A percentile compares a stretch with the other conserved stretches of the same genome.
Evolutionary conservation across 768 basidiomycete species (phyloP).

Genomic region (Amanita polypyramis): DNA sequence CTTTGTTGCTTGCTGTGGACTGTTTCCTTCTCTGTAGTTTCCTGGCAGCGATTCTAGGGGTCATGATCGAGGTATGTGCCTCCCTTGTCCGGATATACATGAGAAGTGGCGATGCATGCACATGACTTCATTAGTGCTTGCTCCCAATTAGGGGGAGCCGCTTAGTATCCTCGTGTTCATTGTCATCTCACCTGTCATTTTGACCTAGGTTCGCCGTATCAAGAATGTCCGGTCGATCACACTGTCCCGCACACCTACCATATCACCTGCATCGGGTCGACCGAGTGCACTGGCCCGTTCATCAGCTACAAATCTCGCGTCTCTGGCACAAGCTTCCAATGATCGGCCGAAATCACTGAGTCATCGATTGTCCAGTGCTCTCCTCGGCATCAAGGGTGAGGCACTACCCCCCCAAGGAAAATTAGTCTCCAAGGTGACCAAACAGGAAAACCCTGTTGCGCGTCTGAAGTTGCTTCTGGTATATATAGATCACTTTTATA

Average conservation of each 20-base stretch:
- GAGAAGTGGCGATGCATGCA: constrained; percentile 4
- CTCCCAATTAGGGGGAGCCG: background rate
- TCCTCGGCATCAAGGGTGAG: constrained; percentile 29
- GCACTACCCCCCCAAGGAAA: constrained; percentile 20
- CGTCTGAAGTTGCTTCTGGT: constrained; percentile 83
- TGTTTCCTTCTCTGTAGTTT: constrained; percentile 86
- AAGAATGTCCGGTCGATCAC: constrained; percentile 43
- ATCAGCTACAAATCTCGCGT: constrained; percentile 14
- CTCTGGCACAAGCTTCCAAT: background rate
- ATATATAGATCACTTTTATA: constrained; percentile 18
- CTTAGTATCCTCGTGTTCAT: background rate
- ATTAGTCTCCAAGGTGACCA: constrained; percentile 21
- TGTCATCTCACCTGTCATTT: constrained; percentile 2
- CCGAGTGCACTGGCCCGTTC: constrained; percentile 24
- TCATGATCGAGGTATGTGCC: constrained; percentile 84
- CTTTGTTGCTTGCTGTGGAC: constrained; percentile 77
- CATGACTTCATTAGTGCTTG: background rate
- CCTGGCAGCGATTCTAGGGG: constrained; percentile 77
- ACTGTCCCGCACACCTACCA: constrained; percentile 25
- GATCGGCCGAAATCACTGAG: constrained; percentile 17
- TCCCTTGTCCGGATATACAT: constrained; percentile 9
- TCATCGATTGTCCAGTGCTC: constrained; percentile 17
- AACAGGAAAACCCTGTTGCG: constrained; percentile 73
- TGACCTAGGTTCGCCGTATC: constrained; percentile 54
- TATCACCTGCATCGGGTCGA: constrained; percentile 17